A percentile compares a stretch with the other conserved stretches of the same genome.
Conservation (phyloP, 2,329 filamentous ascomycete genomes). For the Colletotrichum melonis region DNA sequence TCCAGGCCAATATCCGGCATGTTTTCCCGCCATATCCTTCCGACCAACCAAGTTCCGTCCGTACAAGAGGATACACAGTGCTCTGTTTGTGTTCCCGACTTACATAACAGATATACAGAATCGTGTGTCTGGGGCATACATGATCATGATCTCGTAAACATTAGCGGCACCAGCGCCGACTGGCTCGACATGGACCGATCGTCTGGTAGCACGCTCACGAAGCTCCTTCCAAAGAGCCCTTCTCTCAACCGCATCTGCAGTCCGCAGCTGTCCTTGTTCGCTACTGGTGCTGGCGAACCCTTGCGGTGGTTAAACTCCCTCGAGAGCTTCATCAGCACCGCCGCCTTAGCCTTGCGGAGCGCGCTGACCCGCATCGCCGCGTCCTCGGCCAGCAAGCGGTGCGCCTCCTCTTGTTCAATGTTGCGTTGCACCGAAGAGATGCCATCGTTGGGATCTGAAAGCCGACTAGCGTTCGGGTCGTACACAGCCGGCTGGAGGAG, state of each 20-base stretch:
- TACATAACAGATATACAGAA: constrained; percentile 31
- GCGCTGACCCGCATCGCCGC: constrained; percentile 64
- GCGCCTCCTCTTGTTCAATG: constrained; percentile 65
- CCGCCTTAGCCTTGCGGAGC: constrained; percentile 69
- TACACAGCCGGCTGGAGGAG: constrained; percentile 69
- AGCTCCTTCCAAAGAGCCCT: constrained; percentile 54
- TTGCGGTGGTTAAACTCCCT: constrained; percentile 56
- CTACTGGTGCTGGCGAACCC: constrained; percentile 33
- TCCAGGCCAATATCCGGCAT: constrained; percentile 7
- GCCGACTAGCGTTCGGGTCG: constrained; percentile 51
- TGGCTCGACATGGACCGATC: constrained; percentile 62
- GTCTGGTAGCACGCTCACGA: constrained; percentile 52
- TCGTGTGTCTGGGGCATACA: constrained; percentile 4
- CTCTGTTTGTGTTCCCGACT: constrained; percentile 12
- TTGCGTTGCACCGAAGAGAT: constrained; percentile 70
- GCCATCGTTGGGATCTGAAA: constrained; percentile 50
- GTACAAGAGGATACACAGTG: constrained; percentile 20
- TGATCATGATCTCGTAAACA: constrained; percentile 62
- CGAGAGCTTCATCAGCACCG: constrained; percentile 69
- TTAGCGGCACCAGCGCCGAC: constrained; percentile 67
- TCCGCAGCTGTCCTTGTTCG: constrained; percentile 40
- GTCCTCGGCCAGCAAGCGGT: constrained; percentile 68
- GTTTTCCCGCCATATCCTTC: constrained; percentile 23
- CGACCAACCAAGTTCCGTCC: constrained; percentile 24
- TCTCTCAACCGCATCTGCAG: constrained; percentile 53